Conservation (phyloP, 805 yeast genomes). For the Ogataea philodendri region DNA sequence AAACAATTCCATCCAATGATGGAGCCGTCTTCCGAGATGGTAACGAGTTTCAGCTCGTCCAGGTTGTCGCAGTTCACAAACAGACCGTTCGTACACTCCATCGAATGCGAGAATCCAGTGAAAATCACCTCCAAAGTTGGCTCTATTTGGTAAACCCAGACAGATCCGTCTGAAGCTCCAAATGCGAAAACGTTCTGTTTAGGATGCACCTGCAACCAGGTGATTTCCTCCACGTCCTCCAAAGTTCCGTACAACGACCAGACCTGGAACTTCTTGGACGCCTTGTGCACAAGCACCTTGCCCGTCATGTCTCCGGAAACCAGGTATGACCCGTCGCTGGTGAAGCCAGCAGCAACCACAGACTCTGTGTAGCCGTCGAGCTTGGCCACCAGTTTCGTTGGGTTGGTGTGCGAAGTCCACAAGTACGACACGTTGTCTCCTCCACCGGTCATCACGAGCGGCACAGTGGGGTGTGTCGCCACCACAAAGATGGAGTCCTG, state of each 20-base stretch:
- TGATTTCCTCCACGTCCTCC: conserved; percentile 87
- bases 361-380: conserved; percentile 84
- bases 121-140: conserved; percentile 65
- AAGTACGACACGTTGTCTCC: conserved; percentile 87
- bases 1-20: conserved; percentile 89
- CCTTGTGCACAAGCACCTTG: conserved; percentile 66
- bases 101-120: conserved; percentile 77
- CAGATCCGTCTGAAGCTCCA: conserved; percentile 90
- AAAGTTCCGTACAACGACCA: conserved; percentile 72
- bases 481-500: conserved; percentile 82
- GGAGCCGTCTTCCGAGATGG: conserved; percentile 82
- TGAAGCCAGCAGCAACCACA: conserved; percentile 79
- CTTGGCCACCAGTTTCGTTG: conserved; percentile 76
- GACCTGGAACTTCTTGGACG: conserved; percentile 73
- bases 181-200: conserved; percentile 75
- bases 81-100: conserved; percentile 76
- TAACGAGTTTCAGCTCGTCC: conserved; percentile 62
- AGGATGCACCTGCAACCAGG: conserved; percentile 83
- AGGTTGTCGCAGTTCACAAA: conserved; percentile 63
- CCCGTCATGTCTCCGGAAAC: conserved; percentile 97
- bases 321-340: conserved; percentile 74
- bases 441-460: conserved; percentile 89
- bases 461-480: conserved; percentile 80
- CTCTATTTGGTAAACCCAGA: conserved; percentile 84
- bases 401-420: conserved; percentile 90